Evolutionary conservation across 441 rosid species (phyloP).

Genomic region (Erysimum cheiri): DNA sequence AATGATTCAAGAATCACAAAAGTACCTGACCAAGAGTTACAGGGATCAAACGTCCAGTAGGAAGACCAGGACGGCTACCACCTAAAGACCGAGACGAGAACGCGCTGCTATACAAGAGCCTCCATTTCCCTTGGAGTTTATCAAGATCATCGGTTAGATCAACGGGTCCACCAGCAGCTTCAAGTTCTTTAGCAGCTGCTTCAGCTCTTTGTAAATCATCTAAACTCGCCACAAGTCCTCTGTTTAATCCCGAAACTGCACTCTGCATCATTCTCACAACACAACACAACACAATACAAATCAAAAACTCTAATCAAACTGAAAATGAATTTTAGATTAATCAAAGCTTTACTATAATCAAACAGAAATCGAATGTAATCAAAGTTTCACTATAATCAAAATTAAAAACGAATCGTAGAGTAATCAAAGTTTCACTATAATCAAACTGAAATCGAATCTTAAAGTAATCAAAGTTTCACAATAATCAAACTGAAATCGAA

Average conservation of each 20-base stretch:
- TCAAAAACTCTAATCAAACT: too few species aligned
- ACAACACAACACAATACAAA: not conserved
- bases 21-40: conserved; percentile 89
- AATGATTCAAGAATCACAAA: conserved; percentile 9
- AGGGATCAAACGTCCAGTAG: conserved; percentile 85
- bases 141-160: conserved; percentile 65
- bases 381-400: not conserved
- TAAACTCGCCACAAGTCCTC: conserved; percentile 78
- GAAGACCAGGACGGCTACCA: conserved; percentile 92
- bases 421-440: too few species aligned
- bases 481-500: too few species aligned
- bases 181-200: conserved; percentile 74
- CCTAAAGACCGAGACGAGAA: conserved; percentile 89
- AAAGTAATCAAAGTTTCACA: too few species aligned
- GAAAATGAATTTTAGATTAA: too few species aligned
- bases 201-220: conserved; percentile 74
- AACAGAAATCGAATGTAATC: not conserved
- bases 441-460: too few species aligned
- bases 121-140: conserved; percentile 90
- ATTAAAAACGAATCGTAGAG: too few species aligned
- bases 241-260: conserved; percentile 80
- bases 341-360: not conserved
- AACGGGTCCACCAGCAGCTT: conserved; percentile 67
- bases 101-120: conserved; percentile 84
- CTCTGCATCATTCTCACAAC: conserved; percentile 51